A percentile compares a stretch with the other conserved stretches of the same genome.
phyloP scores from a whole-genome alignment of 1,284 basidiomycete species.

The Cryptococcus floricola region DNA sequence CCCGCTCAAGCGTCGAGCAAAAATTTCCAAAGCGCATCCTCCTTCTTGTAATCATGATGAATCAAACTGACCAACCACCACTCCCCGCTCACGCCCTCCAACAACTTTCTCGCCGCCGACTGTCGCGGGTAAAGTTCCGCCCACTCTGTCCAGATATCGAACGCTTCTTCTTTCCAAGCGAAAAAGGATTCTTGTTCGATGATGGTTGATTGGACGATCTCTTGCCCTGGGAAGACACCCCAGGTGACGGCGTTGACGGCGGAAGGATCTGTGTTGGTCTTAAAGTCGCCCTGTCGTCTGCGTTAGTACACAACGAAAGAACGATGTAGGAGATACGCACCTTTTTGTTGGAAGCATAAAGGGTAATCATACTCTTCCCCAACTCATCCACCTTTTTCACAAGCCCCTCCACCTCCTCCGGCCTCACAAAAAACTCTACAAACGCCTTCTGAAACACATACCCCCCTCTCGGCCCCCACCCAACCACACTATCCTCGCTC shows the following conservation, averaged over 20 bases:
- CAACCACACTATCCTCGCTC: slow-evolving; percentile 72
- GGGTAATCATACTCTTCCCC: slow-evolving; percentile 67
- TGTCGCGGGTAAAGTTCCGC: slow-evolving; percentile 74
- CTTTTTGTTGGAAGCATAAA: slow-evolving; percentile 76
- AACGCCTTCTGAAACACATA: slow-evolving; percentile 98
- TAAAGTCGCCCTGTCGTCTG: slow-evolving; percentile 67
- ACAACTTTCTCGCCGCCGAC: slow-evolving; percentile 66
- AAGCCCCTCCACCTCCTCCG: slow-evolving; percentile 63
- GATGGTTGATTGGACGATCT: slow-evolving; percentile 96
- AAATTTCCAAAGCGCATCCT: slow-evolving; percentile 80
- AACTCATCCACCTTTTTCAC: slow-evolving; percentile 58
- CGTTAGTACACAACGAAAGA: not conserved
- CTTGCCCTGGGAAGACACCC: slow-evolving; percentile 98
- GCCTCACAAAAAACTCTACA: slow-evolving; percentile 86
- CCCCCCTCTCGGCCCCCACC: slow-evolving; percentile 88
- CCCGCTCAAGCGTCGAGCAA: slow-evolving; percentile 52
- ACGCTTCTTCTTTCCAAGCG: slow-evolving; percentile 97
- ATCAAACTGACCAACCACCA: slow-evolving; percentile 91
- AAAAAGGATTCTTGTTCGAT: slow-evolving; percentile 96
- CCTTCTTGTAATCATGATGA: slow-evolving; percentile 87
- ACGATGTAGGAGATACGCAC: slow-evolving; percentile 50
- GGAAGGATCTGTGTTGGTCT: slow-evolving; percentile 86
- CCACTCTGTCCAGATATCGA: slow-evolving; percentile 95
- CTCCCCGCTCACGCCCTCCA: slow-evolving; percentile 67
- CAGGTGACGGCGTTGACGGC: slow-evolving; percentile 98